phyloP scores from a whole-genome alignment of 2,329 filamentous ascomycete species.

The Penicillium digitatum region DNA sequence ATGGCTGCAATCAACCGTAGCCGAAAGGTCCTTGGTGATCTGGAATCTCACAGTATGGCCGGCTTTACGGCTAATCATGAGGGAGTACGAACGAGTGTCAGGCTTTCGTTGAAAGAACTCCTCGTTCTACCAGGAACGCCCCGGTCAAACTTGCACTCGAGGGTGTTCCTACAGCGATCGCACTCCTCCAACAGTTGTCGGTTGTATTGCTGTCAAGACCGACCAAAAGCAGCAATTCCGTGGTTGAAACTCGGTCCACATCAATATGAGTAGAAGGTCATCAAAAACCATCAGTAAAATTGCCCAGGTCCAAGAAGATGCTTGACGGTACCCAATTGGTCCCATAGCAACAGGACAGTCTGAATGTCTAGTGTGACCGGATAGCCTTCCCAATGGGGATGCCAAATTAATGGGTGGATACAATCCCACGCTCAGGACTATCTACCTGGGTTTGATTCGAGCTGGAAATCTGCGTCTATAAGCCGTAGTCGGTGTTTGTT shows the following conservation, averaged over 20 bases:
- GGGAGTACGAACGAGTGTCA: background rate
- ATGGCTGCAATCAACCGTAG: conserved; percentile 10
- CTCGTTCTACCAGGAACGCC: background rate
- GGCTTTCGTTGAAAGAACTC: conserved; percentile 4
- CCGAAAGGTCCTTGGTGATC: conserved; percentile 4
- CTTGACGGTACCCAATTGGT: background rate
- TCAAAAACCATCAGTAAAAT: background rate
- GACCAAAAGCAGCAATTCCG: background rate
- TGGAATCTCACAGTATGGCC: conserved; percentile 9
- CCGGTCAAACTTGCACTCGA: conserved; percentile 7
- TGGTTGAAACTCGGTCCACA: background rate
- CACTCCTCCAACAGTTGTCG: conserved; percentile 17
- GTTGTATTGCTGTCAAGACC: conserved; percentile 8
- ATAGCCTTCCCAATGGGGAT: conserved; percentile 3
- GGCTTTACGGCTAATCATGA: background rate
- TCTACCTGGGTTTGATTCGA: background rate
- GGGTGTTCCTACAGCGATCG: conserved; percentile 14
- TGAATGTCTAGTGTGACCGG: background rate
- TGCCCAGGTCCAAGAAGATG: background rate
- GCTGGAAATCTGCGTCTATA: background rate
- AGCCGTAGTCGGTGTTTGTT: background rate
- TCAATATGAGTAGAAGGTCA: background rate
- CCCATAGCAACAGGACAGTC: background rate
- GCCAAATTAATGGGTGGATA: too few species aligned
- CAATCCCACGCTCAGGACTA: background rate